A percentile compares a stretch with the other conserved stretches of the same genome.
Conservation (phyloP, 139 green algal genomes). For the Spirogloea muscicola region DNA sequence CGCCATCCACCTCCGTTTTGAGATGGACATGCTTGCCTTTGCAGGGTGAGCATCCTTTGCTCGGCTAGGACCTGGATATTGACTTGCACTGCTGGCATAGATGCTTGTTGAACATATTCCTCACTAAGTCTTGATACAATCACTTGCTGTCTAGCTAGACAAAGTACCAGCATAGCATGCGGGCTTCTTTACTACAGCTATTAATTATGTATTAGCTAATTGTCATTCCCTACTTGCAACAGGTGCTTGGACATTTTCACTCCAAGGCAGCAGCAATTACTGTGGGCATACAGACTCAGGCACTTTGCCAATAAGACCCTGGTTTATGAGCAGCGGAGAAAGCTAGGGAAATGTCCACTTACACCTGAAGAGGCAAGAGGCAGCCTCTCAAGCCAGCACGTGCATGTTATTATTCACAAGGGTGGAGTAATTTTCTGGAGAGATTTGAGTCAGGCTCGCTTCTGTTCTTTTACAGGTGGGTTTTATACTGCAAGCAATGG, state of each 20-base stretch:
- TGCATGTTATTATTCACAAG: neutral
- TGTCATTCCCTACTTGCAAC: neutral
- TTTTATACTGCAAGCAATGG: slow-evolving; percentile 18
- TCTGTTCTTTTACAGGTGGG: slow-evolving; percentile 15
- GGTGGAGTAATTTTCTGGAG: neutral
- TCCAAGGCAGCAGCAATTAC: slow-evolving; percentile 1
- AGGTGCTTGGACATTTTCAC: slow-evolving; percentile 33
- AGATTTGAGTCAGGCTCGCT: neutral
- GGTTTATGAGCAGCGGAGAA: neutral
- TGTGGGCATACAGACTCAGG: slow-evolving; percentile 1
- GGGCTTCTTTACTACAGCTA: neutral
- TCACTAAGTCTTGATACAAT: neutral
- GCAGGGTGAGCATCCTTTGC: slow-evolving; percentile 16
- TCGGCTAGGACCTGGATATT: too few relatives aligned
- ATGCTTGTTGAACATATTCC: neutral
- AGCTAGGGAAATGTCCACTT: slow-evolving; percentile 31
- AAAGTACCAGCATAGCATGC: neutral
- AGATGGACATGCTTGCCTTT: slow-evolving; percentile 48
- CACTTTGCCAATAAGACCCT: slow-evolving; percentile 31
- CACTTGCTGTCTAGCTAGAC: neutral
- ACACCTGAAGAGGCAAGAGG: slow-evolving; percentile 28
- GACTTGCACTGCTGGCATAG: neutral
- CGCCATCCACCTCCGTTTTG: slow-evolving; percentile 38
- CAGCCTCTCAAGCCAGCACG: neutral
- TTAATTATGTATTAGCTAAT: neutral